Percentiles rank a stretch among this genome's conserved stretches.
Evolutionary conservation across 1,139 yeast species (phyloP).

Genomic region (Debaryomycetaceae sp.): DNA sequence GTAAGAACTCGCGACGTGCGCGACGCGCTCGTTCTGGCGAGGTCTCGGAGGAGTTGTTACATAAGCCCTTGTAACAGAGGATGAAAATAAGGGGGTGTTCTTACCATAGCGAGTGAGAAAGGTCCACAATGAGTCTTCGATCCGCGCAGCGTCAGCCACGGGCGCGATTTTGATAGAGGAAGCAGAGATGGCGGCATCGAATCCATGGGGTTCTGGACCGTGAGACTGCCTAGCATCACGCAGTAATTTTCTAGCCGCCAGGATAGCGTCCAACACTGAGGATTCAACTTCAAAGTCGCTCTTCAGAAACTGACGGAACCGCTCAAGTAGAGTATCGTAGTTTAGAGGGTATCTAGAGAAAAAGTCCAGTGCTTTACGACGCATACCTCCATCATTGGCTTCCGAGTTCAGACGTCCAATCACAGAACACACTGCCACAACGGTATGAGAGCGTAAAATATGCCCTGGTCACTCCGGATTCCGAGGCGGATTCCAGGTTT

Average conservation of each 20-base stretch:
- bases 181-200: neutral
- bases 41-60: too few species aligned
- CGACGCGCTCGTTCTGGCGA: neutral
- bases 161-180: neutral
- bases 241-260: neutral
- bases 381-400: too few species aligned
- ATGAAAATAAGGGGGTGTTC: too few species aligned
- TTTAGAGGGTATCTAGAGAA: slow-evolving; percentile 14
- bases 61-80: too few species aligned
- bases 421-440: too few species aligned
- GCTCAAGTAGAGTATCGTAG: slow-evolving; percentile 14
- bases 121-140: neutral
- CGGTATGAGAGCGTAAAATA: too few species aligned
- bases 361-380: too few species aligned
- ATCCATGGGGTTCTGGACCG: neutral
- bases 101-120: too few species aligned
- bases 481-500: too few species aligned
- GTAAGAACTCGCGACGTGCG: neutral
- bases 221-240: too few species aligned
- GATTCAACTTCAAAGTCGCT: neutral
- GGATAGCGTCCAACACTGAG: neutral
- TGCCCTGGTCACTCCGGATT: too few species aligned
- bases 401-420: too few species aligned
- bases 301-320: slow-evolving; percentile 6
- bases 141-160: neutral